Evolutionary conservation across 2,329 filamentous ascomycete genomes (phyloP), one percentile per base, ranked within the genome.

Genomic region (Mycosphaerella sp.): DNA sequence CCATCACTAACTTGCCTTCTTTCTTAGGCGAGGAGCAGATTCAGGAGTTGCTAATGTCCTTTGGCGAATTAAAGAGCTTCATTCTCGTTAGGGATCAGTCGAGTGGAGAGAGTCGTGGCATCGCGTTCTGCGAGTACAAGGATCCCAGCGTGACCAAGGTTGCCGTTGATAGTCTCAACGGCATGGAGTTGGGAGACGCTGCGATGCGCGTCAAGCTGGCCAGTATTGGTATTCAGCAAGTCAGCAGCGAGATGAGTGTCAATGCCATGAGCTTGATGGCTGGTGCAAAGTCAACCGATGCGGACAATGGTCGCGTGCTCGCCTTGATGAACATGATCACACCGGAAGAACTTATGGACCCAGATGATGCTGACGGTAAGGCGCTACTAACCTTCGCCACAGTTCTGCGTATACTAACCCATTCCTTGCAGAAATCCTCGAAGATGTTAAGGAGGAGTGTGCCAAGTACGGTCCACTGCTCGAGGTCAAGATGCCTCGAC

Each of bases 281-380:
- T 34, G 90, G 91, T 52, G 95, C 93, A 16, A 61, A 61, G 36
- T 88, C 84, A 2, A 86, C 87, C 34, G 79, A 79, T 50, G 86
- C 90, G 54, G 89, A 95, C 61, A 82, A 85, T 54, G 87, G 87
- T 59, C 81, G 87, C 50, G 91, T 98, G 13, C 70, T 98, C 54
- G 91, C 95, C 71, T 75, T 98, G 55, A 80, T 98, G 65, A 98
- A 98, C 75, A 98, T 98, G 93, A 91, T 98, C 32, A 98, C 93
- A 0, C 79, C 89, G 0, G 93, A 98, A 63, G 93, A 98, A 71
- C 75, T 98, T 18, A 82, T 96, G 71, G 90, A 97, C 66, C 84
- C 84, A 45, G 90, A 97, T 32, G 93, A 98, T 65, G 97, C 96
- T 65, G 87, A 96, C 72, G 91, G 91, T 90, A 78, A 66, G 75